Evolutionary conservation across 148 eudicot species (phyloP).

Genomic region (Rhododendron kiyosumense): DNA sequence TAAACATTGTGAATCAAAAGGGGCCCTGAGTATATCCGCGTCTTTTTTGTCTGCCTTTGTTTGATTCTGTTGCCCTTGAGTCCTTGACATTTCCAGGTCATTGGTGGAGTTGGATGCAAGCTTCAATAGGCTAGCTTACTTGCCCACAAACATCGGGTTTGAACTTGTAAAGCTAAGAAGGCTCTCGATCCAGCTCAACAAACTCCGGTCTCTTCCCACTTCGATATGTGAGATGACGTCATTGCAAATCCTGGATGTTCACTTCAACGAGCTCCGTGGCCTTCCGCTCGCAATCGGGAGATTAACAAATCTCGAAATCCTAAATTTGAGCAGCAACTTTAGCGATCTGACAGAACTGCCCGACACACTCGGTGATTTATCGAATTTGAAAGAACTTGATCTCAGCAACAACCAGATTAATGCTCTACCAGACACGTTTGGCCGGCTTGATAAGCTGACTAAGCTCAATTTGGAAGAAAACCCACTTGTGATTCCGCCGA

Average conservation of each 20-base stretch:
- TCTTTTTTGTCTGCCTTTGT: not conserved
- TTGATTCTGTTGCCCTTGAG: not conserved
- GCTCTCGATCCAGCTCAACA: constrained; percentile 67
- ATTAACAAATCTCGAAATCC: constrained; percentile 58
- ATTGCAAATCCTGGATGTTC: constrained; percentile 57
- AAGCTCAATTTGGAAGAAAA: constrained; percentile 80
- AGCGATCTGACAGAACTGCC: constrained; percentile 84
- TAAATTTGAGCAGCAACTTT: constrained; percentile 80
- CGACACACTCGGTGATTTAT: constrained; percentile 55
- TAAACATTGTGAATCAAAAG: not conserved
- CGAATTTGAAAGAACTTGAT: constrained; percentile 72
- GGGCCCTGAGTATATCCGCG: not conserved
- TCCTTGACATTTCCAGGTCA: constrained; percentile 43
- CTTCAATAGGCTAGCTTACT: constrained; percentile 72
- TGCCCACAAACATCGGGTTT: constrained; percentile 85
- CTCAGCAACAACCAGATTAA: constrained; percentile 91
- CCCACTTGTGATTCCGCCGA: constrained; percentile 71
- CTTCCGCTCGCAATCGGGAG: constrained; percentile 64
- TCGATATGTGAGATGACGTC: constrained; percentile 82
- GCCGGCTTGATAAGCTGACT: constrained; percentile 55
- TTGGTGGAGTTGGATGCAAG: constrained; percentile 78
- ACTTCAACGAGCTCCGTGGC: constrained; percentile 87
- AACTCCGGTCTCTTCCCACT: constrained; percentile 82
- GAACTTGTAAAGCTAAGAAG: constrained; percentile 55
- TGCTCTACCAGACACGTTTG: constrained; percentile 68